Base-by-base conservation (phyloP, 2,329 filamentous ascomycete genomes). In the Chrysosporium queenslandicum region DNA sequence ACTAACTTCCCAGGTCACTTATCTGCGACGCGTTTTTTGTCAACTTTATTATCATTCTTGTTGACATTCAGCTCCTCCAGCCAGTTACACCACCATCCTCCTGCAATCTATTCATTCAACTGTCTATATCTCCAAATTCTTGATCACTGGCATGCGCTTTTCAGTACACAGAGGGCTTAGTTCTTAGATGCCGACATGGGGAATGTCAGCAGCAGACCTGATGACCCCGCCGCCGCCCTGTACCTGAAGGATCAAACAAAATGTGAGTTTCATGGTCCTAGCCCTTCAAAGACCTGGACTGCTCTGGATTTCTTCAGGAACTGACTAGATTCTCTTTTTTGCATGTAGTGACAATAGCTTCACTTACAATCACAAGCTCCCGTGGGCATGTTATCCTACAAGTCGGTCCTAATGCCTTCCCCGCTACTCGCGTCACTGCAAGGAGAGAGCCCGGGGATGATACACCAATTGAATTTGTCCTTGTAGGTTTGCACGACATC, bases 231-330 rank as follows among this genome's bases (percentile, higher is more conserved):
- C 64, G 86, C 82, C 67, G 73, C 81, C 63, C 75, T 97, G 67
- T 94, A 86, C 69, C 76, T 97, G 66, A 85, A 86, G 74, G 92
- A 98, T 68, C 92, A 95, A 76, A 87, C 81, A 68, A 83, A 89
- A 78, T 82, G 92, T 97, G 78, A 67, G 85, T 74, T 63, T 57
- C 48, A 53, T 43, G 43, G 56, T 30, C 34, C 42, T 37, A 18
- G n/a, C n/a, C n/a, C n/a, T n/a, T n/a, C n/a, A n/a, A n/a, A n/a
- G n/a, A 30, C 32, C 32, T 50, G 14, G 9, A 14, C 16, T 5
- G 8, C 21, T 5, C 9, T 25, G 27, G 20, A 48, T 46, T 40
- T n/a, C 25, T 27, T 52, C 52, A 46, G 40, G 47, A 32, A 25
- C 34, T 46, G 18, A 46, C 41, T 46, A 21, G 9, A 14, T 23